Conservation (phyloP, 225 moss, liverwort and hornwort genomes). For the Pseudisothecium myosuroides region DNA sequence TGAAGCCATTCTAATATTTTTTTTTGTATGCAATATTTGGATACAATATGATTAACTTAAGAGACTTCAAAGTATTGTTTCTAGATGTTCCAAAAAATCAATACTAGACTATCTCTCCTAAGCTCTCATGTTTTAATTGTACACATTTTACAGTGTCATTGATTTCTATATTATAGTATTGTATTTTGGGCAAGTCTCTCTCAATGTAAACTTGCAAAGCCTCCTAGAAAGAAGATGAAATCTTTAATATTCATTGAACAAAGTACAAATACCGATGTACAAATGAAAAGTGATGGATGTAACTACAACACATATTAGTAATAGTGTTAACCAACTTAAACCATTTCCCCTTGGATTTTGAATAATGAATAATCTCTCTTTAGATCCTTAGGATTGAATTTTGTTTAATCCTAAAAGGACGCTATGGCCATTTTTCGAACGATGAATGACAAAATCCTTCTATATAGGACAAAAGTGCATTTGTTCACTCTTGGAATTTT, state of each 20-base stretch:
- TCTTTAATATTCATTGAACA: not conserved
- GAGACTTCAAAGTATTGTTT: not conserved
- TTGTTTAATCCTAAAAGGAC: too few species aligned
- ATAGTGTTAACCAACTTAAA: too few species aligned
- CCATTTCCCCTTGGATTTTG: too few species aligned
- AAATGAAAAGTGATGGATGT: not conserved
- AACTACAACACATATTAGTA: not conserved
- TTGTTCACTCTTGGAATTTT: too few species aligned
- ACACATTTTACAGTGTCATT: not conserved
- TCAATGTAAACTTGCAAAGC: not conserved
- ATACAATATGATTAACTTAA: too few species aligned
- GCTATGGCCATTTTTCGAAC: too few species aligned
- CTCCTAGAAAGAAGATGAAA: not conserved
- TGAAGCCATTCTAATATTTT: too few species aligned
- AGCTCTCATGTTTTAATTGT: not conserved
- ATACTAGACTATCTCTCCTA: rapidly evolving
- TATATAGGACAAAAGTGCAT: too few species aligned
- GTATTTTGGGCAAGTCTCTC: not conserved
- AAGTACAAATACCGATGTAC: not conserved
- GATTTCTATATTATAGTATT: not conserved
- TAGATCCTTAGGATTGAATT: too few species aligned
- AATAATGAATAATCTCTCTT: too few species aligned
- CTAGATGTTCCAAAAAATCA: rapidly evolving
- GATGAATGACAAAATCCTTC: too few species aligned
- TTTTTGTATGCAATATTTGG: too few species aligned